phyloP scores from a whole-genome alignment of 768 basidiomycete species.

The Trametes sanguinea region DNA sequence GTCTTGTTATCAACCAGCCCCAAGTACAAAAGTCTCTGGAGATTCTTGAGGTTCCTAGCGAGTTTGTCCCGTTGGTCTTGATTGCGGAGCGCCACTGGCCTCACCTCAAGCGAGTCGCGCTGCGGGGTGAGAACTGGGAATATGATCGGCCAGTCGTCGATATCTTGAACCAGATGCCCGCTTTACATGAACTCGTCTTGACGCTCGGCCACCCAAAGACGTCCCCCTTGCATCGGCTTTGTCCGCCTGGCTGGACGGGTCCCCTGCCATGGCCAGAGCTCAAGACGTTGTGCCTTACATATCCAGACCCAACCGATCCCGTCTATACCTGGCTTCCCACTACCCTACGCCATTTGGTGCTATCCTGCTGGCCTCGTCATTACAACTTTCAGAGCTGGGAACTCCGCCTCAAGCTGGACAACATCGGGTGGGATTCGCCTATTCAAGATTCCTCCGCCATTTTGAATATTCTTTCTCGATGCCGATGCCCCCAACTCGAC shows the following conservation, averaged over 20 bases:
- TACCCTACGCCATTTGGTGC: not conserved
- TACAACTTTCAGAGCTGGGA: not conserved
- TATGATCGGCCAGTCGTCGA: not conserved
- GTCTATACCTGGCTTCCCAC: slow-evolving; percentile 1
- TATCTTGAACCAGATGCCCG: not conserved
- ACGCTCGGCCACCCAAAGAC: not conserved
- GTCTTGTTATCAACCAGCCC: not conserved
- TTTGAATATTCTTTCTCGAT: not conserved
- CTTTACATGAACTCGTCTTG: not conserved
- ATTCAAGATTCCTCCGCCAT: not conserved
- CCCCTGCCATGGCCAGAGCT: not conserved
- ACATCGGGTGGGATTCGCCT: not conserved
- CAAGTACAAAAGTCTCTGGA: not conserved
- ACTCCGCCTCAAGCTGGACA: not conserved
- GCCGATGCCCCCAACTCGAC: not conserved
- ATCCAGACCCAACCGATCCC: not conserved
- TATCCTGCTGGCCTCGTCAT: slow-evolving; percentile 6
- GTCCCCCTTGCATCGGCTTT: not conserved
- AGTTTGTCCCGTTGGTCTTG: not conserved
- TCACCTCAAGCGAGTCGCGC: not conserved
- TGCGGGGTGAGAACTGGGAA: not conserved
- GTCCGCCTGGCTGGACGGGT: not conserved
- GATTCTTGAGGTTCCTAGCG: not conserved
- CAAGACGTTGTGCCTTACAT: not conserved
- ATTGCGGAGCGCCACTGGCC: not conserved